phyloP scores from a whole-genome alignment of 2,329 filamentous ascomycete genomes.

The Cordyceps pruinosa region DNA sequence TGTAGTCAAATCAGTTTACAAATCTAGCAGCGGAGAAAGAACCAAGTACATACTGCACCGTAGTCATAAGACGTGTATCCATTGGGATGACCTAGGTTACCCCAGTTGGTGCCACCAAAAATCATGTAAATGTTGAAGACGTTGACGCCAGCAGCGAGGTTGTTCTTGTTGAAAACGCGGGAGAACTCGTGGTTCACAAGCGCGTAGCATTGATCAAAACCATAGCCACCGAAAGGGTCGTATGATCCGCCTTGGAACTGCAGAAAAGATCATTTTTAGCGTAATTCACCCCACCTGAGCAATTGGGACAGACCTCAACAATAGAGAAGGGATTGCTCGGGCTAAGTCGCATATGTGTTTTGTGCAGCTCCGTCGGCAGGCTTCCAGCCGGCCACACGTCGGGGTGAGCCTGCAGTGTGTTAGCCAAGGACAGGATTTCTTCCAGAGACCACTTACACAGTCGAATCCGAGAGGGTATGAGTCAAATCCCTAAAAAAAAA shows the following conservation, averaged over 20 bases:
- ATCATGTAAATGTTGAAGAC: conserved; percentile 74
- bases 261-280: not conserved
- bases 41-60: conserved; percentile 31
- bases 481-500: conserved; percentile 45
- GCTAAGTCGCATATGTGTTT: conserved; percentile 52
- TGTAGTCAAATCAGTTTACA: conserved; percentile 4
- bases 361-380: conserved; percentile 40
- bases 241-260: conserved; percentile 66
- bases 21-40: not conserved
- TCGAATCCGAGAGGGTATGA: conserved; percentile 55
- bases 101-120: conserved; percentile 78
- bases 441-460: conserved; percentile 27
- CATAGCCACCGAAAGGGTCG: conserved; percentile 67
- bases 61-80: conserved; percentile 56
- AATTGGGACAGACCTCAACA: conserved; percentile 39
- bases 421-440: not conserved
- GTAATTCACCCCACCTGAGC: not conserved
- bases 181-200: conserved; percentile 69
- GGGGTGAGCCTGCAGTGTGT: conserved; percentile 39
- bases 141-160: conserved; percentile 56
- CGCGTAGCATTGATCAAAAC: conserved; percentile 59
- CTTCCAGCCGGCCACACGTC: conserved; percentile 24
- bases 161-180: conserved; percentile 73
- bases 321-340: conserved; percentile 60
- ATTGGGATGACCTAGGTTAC: conserved; percentile 64